phyloP scores from a whole-genome alignment of 768 basidiomycete genomes.

The Agrocybe chaxingu region DNA sequence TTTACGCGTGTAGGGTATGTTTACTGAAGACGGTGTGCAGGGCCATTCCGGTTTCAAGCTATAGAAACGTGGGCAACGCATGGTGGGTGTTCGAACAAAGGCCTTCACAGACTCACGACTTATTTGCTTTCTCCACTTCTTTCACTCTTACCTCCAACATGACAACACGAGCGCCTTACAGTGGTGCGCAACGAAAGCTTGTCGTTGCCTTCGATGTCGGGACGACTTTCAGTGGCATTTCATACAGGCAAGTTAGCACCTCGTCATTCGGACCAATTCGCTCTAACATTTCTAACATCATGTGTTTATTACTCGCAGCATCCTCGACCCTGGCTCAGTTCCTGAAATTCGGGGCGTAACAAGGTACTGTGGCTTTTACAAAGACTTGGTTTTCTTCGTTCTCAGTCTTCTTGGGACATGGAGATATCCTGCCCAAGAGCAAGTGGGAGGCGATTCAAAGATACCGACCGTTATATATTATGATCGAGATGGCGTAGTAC shows the following conservation, averaged over 20 bases:
- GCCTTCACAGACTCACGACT: too few relatives aligned
- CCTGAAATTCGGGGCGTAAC: constrained; percentile 42
- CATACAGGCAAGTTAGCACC: constrained; percentile 21
- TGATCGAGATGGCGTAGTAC: constrained; percentile 30
- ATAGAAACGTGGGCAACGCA: too few relatives aligned
- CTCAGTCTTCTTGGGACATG: not conserved
- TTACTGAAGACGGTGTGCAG: too few relatives aligned
- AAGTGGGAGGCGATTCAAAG: constrained; percentile 36
- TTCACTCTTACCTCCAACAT: not conserved
- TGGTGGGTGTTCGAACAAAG: too few relatives aligned
- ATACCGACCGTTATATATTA: constrained; percentile 46
- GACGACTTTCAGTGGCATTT: constrained; percentile 39
- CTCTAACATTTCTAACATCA: not conserved
- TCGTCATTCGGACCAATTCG: not conserved
- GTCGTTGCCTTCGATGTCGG: constrained; percentile 42
- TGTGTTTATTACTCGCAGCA: constrained; percentile 17
- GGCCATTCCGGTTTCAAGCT: too few relatives aligned
- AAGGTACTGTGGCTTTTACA: constrained; percentile 18
- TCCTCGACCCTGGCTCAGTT: constrained; percentile 36
- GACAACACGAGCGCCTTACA: constrained; percentile 30
- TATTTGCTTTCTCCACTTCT: too few relatives aligned
- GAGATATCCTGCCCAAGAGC: constrained; percentile 42
- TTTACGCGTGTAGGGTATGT: too few relatives aligned
- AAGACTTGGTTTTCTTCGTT: not conserved
- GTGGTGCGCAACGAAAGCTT: constrained; percentile 32